Evolutionary conservation across 805 yeast species (phyloP).

Genomic region (Schwanniomyces occidentalis): DNA sequence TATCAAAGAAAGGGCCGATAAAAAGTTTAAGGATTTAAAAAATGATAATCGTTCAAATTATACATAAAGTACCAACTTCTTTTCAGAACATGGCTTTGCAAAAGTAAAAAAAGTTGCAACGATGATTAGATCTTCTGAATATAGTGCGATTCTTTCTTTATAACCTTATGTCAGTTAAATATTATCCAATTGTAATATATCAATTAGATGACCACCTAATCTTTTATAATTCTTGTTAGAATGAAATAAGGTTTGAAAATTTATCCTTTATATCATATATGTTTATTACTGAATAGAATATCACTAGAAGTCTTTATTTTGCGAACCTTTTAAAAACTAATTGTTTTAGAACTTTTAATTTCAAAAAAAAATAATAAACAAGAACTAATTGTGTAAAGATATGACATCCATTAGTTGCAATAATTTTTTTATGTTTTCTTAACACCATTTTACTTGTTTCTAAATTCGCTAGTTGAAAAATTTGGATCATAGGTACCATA

Average conservation of each 20-base stretch:
- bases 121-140: too few relatives aligned
- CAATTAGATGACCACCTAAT: too few relatives aligned
- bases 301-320: constrained; percentile 35
- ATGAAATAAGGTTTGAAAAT: constrained; percentile 9
- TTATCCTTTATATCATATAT: constrained; percentile 33
- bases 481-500: constrained; percentile 26
- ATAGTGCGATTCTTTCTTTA: too few relatives aligned
- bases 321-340: constrained; percentile 18
- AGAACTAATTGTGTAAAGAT: constrained; percentile 36
- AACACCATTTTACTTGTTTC: constrained; percentile 28
- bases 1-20: too few relatives aligned
- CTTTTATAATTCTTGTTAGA: constrained; percentile 50
- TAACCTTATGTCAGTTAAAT: too few relatives aligned
- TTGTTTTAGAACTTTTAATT: constrained; percentile 34
- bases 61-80: too few relatives aligned
- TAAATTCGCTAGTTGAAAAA: constrained; percentile 19
- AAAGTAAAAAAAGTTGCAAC: too few relatives aligned
- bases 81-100: too few relatives aligned
- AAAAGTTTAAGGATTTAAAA: too few relatives aligned
- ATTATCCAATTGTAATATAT: too few relatives aligned
- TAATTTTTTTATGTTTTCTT: constrained; percentile 37
- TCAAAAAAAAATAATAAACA: constrained; percentile 35
- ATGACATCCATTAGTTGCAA: constrained; percentile 24
- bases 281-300: constrained; percentile 46
- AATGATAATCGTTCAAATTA: too few relatives aligned